Evolutionary conservation across 371 early-diverging fungal genomes (phyloP).

Genomic region (Umbelopsis sp.): DNA sequence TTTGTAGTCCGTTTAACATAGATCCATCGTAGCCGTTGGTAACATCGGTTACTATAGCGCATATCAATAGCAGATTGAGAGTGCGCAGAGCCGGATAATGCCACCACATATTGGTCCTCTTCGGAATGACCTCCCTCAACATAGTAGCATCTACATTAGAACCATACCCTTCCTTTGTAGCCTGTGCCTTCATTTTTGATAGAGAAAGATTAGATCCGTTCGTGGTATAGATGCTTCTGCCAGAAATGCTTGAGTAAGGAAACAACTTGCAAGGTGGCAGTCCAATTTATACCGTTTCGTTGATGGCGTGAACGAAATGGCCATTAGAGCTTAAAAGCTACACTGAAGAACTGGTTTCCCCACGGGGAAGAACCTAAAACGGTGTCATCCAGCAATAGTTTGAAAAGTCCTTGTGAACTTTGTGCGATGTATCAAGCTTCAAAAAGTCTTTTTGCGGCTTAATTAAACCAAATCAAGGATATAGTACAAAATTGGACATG

Average conservation of each 20-base stretch:
- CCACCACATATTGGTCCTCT: conserved; percentile 13
- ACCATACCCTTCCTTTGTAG: not conserved
- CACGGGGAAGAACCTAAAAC: conserved; percentile 9
- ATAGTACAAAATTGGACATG: not conserved
- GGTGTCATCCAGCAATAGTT: not conserved
- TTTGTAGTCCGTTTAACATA: conserved; percentile 13
- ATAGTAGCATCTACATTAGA: not conserved
- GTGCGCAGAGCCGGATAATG: conserved; percentile 18
- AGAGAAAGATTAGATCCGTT: not conserved
- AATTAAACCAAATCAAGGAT: not conserved
- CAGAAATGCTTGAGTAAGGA: not conserved
- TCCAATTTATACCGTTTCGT: not conserved
- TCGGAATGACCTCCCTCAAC: conserved; percentile 3
- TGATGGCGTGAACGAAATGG: not conserved
- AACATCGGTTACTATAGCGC: not conserved
- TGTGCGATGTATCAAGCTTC: not conserved
- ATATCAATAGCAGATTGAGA: conserved; percentile 1
- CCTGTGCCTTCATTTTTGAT: not conserved
- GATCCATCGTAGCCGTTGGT: conserved; percentile 18
- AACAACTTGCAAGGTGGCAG: not conserved
- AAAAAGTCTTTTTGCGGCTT: not conserved
- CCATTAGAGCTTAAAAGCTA: not conserved
- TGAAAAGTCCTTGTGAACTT: not conserved
- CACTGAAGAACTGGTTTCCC: not conserved
- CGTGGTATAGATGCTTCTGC: not conserved